Evolutionary conservation across 225 moss, liverwort and hornwort species (phyloP).

Genomic region (Physcomitrium patens): DNA sequence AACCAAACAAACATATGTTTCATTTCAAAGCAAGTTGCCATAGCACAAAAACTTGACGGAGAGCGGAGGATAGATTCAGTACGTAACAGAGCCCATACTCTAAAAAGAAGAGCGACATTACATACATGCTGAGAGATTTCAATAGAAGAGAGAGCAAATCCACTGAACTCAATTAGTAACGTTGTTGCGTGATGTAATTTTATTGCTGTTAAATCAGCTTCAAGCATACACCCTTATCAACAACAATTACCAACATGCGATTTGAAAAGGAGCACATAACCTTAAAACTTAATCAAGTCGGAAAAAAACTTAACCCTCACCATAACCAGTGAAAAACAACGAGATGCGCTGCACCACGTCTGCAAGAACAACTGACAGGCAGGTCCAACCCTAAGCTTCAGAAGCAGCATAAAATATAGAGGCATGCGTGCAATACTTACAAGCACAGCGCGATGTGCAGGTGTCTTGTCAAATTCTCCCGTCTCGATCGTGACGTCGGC

Average conservation of each 20-base stretch:
- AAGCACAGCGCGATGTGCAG: slow-evolving; percentile 66
- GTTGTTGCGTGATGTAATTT: not conserved
- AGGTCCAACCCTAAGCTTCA: slow-evolving; percentile 25
- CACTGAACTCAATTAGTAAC: not conserved
- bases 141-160: not conserved
- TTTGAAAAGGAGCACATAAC: not conserved
- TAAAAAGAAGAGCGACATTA: not conserved
- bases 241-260: not conserved
- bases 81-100: not conserved
- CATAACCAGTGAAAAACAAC: not conserved
- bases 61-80: not conserved
- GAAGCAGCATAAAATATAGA: not conserved
- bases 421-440: slow-evolving; percentile 30
- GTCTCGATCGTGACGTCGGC: slow-evolving; percentile 82
- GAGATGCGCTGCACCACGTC: not conserved
- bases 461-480: slow-evolving; percentile 65
- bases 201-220: not conserved
- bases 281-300: not conserved
- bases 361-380: not conserved
- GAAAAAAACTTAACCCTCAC: not conserved
- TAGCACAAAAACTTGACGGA: not conserved
- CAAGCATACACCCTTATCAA: not conserved
- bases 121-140: not conserved
- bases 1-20: not conserved
- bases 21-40: not conserved